Evolutionary conservation across 1,284 basidiomycete species (phyloP), one percentile per base, ranked within the genome.

Genomic region (Hemileia vastatrix): DNA sequence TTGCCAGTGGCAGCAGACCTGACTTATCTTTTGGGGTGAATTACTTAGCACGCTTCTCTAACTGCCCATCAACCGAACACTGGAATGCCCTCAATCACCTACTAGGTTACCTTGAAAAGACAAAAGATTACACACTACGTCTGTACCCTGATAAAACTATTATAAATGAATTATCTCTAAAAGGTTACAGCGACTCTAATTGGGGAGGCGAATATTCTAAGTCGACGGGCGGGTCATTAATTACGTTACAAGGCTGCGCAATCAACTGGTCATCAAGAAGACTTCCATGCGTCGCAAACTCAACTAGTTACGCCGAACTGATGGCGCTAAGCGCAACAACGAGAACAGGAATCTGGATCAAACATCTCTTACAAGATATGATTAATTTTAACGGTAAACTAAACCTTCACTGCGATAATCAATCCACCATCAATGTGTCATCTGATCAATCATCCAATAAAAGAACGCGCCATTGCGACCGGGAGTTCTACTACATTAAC

Each of bases 271-370:
- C 6, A 8, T 3, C 51, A 9, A 21, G 18, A 5, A 23, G 51
- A 31, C 15, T 53, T 3, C n/a, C 19, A 13, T 31, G 24, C 2
- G 24, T 53, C 3, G 51, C 54, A 3, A 21, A 47, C 9, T 59
- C 21, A 3, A 59, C 48, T 3, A 50, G 57, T 31, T 21, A 59
- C 21, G 57, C 57, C 3, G 21, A 59, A 27, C 51, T 33, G 18
- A 52, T 52, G 57, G 57, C 57, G 5, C 36, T 59, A 1, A 40
- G 57, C 0, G 27, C 48, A 2, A 31, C 18, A 4, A 51, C 33
- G 1, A 13, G 57, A 8, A 19, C 50, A 9, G 11, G 11, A 2
- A 19, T 52, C 1, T 59, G 57, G 57, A 32, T 59, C 15, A n/a
- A n/a, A 5, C 19, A 50, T 15, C 6, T 59, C 1, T 11, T 51